Evolutionary conservation across 768 basidiomycete species (phyloP).

Genomic region (Pleurotus salmoneostramineus): DNA sequence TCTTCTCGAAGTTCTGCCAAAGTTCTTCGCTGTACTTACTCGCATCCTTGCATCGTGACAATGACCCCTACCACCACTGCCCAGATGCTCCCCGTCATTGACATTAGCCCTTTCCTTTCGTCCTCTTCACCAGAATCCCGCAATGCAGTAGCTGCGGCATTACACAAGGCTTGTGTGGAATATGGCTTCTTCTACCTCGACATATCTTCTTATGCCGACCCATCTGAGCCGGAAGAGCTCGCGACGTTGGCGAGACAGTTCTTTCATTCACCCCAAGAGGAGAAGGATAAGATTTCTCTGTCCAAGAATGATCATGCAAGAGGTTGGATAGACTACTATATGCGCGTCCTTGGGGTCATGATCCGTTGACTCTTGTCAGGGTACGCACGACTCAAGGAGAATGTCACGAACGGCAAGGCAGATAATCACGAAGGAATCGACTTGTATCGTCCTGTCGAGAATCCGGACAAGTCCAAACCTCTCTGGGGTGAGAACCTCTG

Average conservation of each 20-base stretch:
- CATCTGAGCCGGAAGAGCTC: slow-evolving; percentile 61
- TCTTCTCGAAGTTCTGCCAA: background rate
- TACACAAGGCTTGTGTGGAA: slow-evolving; percentile 72
- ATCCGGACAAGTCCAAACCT: slow-evolving; percentile 64
- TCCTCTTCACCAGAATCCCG: slow-evolving; percentile 31
- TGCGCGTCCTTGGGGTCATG: background rate
- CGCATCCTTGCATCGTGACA: background rate
- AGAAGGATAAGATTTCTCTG: slow-evolving; percentile 74
- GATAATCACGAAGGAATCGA: slow-evolving; percentile 87
- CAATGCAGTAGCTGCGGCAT: slow-evolving; percentile 42
- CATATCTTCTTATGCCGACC: slow-evolving; percentile 53
- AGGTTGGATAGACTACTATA: slow-evolving; percentile 44
- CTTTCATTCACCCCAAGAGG: slow-evolving; percentile 67
- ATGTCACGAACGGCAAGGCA: slow-evolving; percentile 80
- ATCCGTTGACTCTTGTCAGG: slow-evolving; percentile 39
- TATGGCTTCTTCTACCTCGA: slow-evolving; percentile 92
- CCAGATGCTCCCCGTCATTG: slow-evolving; percentile 60
- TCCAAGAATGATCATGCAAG: slow-evolving; percentile 68
- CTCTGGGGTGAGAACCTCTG: slow-evolving; percentile 89
- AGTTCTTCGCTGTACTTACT: background rate
- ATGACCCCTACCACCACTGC: slow-evolving; percentile 8
- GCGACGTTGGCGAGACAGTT: slow-evolving; percentile 64
- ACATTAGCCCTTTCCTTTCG: slow-evolving; percentile 61
- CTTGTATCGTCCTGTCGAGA: slow-evolving; percentile 69
- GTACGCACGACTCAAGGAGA: slow-evolving; percentile 77